Percentiles rank a stretch among this genome's conserved stretches.
Conservation (phyloP, 495 filamentous ascomycete genomes). For the Bathelium albidoporum region DNA sequence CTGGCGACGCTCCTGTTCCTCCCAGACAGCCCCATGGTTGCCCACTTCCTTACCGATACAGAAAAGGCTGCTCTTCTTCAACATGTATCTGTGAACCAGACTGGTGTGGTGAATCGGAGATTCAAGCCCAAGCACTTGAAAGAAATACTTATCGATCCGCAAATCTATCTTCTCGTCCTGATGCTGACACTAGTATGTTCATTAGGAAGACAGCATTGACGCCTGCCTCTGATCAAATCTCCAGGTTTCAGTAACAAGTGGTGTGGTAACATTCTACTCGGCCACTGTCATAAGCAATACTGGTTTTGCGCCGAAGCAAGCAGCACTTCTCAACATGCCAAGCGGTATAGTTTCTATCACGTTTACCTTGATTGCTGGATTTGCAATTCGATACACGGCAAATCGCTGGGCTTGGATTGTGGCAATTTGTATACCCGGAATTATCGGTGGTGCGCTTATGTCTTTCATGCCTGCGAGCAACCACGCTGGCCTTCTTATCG, state of each 20-base stretch:
- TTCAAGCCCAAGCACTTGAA: background rate
- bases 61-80: conserved; percentile 22
- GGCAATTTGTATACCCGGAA: conserved; percentile 5
- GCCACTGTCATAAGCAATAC: conserved; percentile 17
- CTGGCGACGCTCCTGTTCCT: conserved; percentile 29
- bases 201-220: too few species aligned
- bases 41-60: conserved; percentile 29
- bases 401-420: conserved; percentile 5
- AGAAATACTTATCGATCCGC: background rate
- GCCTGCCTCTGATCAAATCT: background rate
- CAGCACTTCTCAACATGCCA: conserved; percentile 17
- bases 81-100: conserved; percentile 17
- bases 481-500: conserved; percentile 45
- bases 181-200: too few species aligned
- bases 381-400: conserved; percentile 5
- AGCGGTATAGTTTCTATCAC: conserved; percentile 12
- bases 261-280: conserved; percentile 15
- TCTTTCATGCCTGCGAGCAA: conserved; percentile 40
- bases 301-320: conserved; percentile 9
- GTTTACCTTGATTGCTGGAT: conserved; percentile 9
- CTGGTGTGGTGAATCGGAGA: background rate
- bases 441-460: conserved; percentile 14
- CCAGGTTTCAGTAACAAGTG: conserved; percentile 4
- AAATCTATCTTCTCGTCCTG: background rate
- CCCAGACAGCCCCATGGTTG: conserved; percentile 38